Evolutionary conservation across 2,329 filamentous ascomycete species (phyloP).

Genomic region (Geosmithia flava): DNA sequence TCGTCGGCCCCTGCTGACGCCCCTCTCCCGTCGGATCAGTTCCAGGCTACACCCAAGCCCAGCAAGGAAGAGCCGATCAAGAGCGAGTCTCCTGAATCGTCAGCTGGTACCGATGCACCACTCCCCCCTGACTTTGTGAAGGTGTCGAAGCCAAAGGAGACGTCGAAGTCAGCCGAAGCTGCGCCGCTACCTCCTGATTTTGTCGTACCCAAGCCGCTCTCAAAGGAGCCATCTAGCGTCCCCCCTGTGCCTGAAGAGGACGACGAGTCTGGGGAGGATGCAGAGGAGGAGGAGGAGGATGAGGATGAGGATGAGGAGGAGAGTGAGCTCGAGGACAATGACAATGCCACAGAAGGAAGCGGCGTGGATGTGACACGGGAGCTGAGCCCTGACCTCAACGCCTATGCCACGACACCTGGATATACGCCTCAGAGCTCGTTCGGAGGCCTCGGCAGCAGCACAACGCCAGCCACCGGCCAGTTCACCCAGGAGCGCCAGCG

Average conservation of each 20-base stretch:
- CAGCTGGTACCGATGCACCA: constrained; percentile 12
- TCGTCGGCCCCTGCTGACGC: constrained; percentile 15
- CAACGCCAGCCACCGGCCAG: constrained; percentile 14
- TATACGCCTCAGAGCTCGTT: constrained; percentile 49
- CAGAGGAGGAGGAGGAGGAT: constrained; percentile 26
- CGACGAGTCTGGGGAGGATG: constrained; percentile 11
- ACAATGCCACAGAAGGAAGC: constrained; percentile 43
- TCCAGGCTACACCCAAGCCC: constrained; percentile 8
- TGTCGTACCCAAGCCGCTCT: not conserved
- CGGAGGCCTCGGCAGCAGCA: constrained; percentile 28
- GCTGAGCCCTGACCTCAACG: constrained; percentile 36
- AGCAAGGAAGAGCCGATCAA: constrained; percentile 1
- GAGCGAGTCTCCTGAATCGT: constrained; percentile 8
- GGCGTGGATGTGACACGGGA: constrained; percentile 55
- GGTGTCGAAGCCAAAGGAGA: constrained; percentile 1
- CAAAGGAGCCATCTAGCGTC: not conserved
- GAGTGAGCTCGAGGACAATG: constrained; percentile 31
- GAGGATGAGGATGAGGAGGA: constrained; percentile 26
- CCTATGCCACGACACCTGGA: constrained; percentile 31
- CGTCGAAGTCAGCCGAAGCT: not conserved
- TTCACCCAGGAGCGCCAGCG: constrained; percentile 29
- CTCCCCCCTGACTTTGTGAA: constrained; percentile 18
- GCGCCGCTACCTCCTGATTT: not conserved
- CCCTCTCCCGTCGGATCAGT: constrained; percentile 31
- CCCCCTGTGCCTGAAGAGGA: not conserved